Percentiles rank a stretch among this genome's conserved stretches.
These are phyloP conservation scores for Phialophora expanda DNA, from an alignment of 2,329 filamentous ascomycete genomes.

Conservation along the genomic window DNA sequence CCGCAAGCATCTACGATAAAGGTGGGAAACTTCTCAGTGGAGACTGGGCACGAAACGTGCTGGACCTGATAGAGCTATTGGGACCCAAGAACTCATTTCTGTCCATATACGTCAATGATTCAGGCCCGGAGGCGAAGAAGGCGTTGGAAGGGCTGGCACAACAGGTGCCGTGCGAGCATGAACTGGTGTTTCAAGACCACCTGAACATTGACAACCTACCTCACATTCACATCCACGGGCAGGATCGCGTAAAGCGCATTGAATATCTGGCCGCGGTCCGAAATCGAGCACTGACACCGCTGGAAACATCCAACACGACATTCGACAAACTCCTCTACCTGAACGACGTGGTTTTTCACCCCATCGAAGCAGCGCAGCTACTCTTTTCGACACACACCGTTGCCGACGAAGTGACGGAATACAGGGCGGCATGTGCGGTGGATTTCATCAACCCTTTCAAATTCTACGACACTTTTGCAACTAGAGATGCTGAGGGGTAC, in stretches of 20 bases:
- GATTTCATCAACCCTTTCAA: conserved; percentile 76
- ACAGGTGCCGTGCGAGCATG: conserved; percentile 56
- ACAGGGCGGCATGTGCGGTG: conserved; percentile 74
- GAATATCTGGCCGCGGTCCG: conserved; percentile 74
- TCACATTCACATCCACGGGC: conserved; percentile 65
- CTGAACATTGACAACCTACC: conserved; percentile 63
- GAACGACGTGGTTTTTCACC: conserved; percentile 71
- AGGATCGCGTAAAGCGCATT: conserved; percentile 71
- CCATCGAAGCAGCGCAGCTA: conserved; percentile 63
- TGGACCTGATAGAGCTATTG: conserved; percentile 68
- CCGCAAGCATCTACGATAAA: conserved; percentile 71
- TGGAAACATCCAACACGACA: conserved; percentile 54
- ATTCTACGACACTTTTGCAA: conserved; percentile 79
- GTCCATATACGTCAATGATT: conserved; percentile 75
- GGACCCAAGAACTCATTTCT: conserved; percentile 72
- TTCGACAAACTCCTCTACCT: conserved; percentile 65
- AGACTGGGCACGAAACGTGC: conserved; percentile 66
- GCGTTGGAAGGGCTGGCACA: conserved; percentile 61
- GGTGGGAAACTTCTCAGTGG: conserved; percentile 65
- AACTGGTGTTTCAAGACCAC: conserved; percentile 65
- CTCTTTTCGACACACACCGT: conserved; percentile 66
- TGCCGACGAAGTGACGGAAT: conserved; percentile 58
- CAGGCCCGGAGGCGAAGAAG: conserved; percentile 60
- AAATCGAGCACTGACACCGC: conserved; percentile 70
- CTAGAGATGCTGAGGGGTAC: conserved; percentile 71